Evolutionary conservation across 495 filamentous ascomycete genomes (phyloP).

Genomic region (Rostrohypoxylon terebratum): DNA sequence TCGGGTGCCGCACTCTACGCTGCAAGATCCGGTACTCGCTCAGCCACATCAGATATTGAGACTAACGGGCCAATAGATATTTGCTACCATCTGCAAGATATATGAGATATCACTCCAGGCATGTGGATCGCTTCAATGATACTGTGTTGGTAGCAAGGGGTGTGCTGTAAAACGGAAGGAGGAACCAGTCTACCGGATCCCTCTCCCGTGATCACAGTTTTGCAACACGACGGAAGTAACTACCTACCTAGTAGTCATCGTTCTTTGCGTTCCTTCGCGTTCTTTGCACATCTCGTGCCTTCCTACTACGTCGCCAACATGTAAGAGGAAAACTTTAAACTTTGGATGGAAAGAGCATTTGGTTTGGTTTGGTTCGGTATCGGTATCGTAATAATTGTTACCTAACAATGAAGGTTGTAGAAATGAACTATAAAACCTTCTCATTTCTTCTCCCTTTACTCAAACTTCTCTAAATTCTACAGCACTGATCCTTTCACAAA

Average conservation of each 20-base stretch:
- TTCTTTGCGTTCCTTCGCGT: too few relatives aligned
- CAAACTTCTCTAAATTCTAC: background rate
- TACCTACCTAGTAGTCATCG: background rate
- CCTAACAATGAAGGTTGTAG: background rate
- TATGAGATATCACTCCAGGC: constrained; percentile 12
- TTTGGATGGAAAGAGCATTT: background rate
- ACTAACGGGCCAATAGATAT: constrained; percentile 6
- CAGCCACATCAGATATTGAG: constrained; percentile 18
- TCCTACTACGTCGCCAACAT: background rate
- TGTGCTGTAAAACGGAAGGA: constrained; percentile 33
- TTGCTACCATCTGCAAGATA: background rate
- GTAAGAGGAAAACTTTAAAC: background rate
- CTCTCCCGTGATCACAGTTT: constrained; percentile 13
- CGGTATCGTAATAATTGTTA: background rate
- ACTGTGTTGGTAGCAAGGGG: constrained; percentile 2
- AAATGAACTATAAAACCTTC: background rate
- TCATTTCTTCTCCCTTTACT: background rate
- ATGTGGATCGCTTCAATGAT: constrained; percentile 10
- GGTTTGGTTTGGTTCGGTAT: background rate
- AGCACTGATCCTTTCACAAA: background rate
- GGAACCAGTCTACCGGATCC: constrained; percentile 39
- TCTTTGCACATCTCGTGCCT: constrained; percentile 9
- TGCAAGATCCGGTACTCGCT: constrained; percentile 32
- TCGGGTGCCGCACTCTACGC: constrained; percentile 26
- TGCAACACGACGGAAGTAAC: constrained; percentile 17